Conservation (phyloP, 106 monocot species). For the Vanilla planifolia region DNA sequence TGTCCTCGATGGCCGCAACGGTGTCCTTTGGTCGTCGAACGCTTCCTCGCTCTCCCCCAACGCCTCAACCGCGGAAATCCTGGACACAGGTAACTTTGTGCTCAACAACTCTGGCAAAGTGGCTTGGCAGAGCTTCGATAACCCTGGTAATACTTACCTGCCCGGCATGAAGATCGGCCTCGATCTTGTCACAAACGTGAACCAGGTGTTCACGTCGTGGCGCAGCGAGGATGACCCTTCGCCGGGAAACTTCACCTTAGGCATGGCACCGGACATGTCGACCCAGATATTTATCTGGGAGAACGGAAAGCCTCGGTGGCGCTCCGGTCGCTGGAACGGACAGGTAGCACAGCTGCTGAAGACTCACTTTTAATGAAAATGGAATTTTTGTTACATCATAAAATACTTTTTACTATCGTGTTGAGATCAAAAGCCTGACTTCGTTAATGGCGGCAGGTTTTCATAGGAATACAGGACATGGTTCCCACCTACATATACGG, state of each 20-base stretch:
- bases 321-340: conserved; percentile 46
- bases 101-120: not conserved
- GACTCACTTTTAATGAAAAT: no score
- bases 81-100: conserved; percentile 26
- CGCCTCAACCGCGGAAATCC: not conserved
- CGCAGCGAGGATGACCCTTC: conserved; percentile 29
- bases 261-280: conserved; percentile 18
- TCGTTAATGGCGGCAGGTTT: no score
- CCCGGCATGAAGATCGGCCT: conserved; percentile 37
- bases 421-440: no score
- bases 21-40: conserved; percentile 28
- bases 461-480: conserved; percentile 33
- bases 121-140: conserved; percentile 56
- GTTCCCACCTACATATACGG: conserved; percentile 35
- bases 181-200: conserved; percentile 4
- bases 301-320: conserved; percentile 14
- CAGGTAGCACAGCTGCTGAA: no score
- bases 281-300: conserved; percentile 29
- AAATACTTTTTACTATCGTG: no score
- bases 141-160: conserved; percentile 31
- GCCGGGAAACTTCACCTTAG: conserved; percentile 31
- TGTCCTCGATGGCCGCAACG: conserved; percentile 5
- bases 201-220: conserved; percentile 40
- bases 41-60: conserved; percentile 3
- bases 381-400: no score